Conservation (phyloP, 768 basidiomycete genomes). For the Boletus vermiculosoides region DNA sequence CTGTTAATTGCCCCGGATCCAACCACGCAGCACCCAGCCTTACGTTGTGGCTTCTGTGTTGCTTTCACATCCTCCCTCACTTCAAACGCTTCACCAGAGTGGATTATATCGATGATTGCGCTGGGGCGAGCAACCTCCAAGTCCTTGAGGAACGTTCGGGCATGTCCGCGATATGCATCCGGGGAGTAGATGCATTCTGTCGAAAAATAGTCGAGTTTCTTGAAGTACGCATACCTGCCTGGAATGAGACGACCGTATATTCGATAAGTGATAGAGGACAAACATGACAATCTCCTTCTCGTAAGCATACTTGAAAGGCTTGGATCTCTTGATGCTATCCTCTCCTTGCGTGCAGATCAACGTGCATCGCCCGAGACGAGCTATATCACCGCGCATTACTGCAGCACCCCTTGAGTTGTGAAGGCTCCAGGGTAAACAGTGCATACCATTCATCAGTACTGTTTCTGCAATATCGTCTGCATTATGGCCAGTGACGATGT, state of each 20-base stretch:
- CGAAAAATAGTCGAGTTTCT: conserved; percentile 98
- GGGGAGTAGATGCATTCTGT: conserved; percentile 99
- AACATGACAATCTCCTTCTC: conserved; percentile 99
- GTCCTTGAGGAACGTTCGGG: conserved; percentile 91
- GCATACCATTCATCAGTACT: conserved; percentile 95
- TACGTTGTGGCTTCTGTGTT: conserved; percentile 82
- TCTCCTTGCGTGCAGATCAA: conserved; percentile 94
- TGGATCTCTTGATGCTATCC: conserved; percentile 93
- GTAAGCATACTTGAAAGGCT: conserved; percentile 99
- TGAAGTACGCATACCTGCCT: conserved; percentile 95
- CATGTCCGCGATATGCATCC: conserved; percentile 97
- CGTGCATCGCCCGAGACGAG: conserved; percentile 90
- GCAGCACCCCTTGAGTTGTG: not conserved
- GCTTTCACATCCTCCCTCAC: conserved; percentile 82
- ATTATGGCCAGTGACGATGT: conserved; percentile 98
- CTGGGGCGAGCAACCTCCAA: conserved; percentile 92
- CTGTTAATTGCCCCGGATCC: not conserved
- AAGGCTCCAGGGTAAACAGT: not conserved
- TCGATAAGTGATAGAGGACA: conserved; percentile 22
- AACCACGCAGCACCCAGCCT: conserved; percentile 30
- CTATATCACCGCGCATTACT: conserved; percentile 99
- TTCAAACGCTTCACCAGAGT: conserved; percentile 92
- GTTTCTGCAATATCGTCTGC: conserved; percentile 99
- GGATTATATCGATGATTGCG: conserved; percentile 97
- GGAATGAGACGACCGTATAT: conserved; percentile 8